A percentile compares a stretch with the other conserved stretches of the same genome.
These are phyloP conservation scores for Penicillium crystallinum DNA, from an alignment of 495 filamentous ascomycete genomes.

Conservation along the genomic window DNA sequence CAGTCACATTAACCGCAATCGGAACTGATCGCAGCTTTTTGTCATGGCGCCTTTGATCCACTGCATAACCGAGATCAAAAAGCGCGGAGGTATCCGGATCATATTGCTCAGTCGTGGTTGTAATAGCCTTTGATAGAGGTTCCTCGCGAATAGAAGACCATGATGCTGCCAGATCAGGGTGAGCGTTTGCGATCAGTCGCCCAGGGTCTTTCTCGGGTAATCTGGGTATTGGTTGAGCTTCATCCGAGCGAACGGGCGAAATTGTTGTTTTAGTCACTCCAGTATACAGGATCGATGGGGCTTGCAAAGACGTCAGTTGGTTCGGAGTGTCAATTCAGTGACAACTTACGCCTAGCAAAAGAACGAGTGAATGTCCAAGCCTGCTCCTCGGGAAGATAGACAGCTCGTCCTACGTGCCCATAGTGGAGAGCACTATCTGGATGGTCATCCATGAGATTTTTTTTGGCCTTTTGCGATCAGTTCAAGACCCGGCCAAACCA, in stretches of 20 bases:
- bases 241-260: slow-evolving; percentile 15
- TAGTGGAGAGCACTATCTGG: slow-evolving; percentile 52
- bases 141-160: slow-evolving; percentile 30
- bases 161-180: slow-evolving; percentile 37
- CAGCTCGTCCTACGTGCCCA: slow-evolving; percentile 58
- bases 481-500: slow-evolving; percentile 27
- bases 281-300: slow-evolving; percentile 26
- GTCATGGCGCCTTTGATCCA: slow-evolving; percentile 24
- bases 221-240: slow-evolving; percentile 11
- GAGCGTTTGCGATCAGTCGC: slow-evolving; percentile 21
- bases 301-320: slow-evolving; percentile 16
- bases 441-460: slow-evolving; percentile 59
- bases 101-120: slow-evolving; percentile 24
- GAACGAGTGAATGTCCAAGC: slow-evolving; percentile 53
- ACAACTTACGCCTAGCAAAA: slow-evolving; percentile 23
- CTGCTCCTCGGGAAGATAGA: slow-evolving; percentile 49
- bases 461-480: slow-evolving; percentile 31
- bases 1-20: slow-evolving; percentile 40
- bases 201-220: slow-evolving; percentile 9
- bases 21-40: slow-evolving; percentile 30
- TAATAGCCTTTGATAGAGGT: slow-evolving; percentile 27
- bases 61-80: slow-evolving; percentile 41
- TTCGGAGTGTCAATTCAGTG: not conserved
- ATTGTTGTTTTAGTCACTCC: slow-evolving; percentile 32
- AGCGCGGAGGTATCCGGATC: slow-evolving; percentile 38